A percentile compares a stretch with the other conserved stretches of the same genome.
Evolutionary conservation across 2,329 filamentous ascomycete species (phyloP).

Genomic region (Diaporthe caulivora): DNA sequence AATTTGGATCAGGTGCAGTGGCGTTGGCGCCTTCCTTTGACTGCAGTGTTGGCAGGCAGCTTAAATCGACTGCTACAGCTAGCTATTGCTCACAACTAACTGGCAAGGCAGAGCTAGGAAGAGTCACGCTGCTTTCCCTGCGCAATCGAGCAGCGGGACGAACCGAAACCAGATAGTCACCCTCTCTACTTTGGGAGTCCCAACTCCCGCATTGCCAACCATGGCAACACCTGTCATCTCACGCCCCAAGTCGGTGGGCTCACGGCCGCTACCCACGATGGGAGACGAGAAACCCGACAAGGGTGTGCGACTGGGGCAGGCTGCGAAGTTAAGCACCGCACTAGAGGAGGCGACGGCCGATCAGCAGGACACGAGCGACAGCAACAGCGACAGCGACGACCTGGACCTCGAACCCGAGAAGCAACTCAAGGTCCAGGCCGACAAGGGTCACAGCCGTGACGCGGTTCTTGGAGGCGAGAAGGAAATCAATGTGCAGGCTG

Average conservation of each 20-base stretch:
- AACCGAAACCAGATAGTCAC: background rate
- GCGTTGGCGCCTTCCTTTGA: slow-evolving; percentile 13
- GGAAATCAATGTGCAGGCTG: slow-evolving; percentile 13
- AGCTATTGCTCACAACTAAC: slow-evolving; percentile 13
- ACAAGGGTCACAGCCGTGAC: background rate
- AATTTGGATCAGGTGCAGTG: background rate
- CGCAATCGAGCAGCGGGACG: background rate
- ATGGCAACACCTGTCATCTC: slow-evolving; percentile 25
- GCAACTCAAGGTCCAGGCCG: slow-evolving; percentile 1
- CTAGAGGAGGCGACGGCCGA: slow-evolving; percentile 29
- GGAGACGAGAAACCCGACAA: background rate
- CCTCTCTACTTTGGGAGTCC: background rate
- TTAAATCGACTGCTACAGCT: background rate
- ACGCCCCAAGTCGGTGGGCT: slow-evolving; percentile 8
- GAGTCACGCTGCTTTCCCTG: slow-evolving; percentile 33
- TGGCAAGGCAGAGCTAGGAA: slow-evolving; percentile 17
- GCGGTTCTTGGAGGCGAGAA: slow-evolving; percentile 9
- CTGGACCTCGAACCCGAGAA: slow-evolving; percentile 15
- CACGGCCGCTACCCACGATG: slow-evolving; percentile 1
- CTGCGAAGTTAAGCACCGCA: background rate
- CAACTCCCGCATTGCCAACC: background rate
- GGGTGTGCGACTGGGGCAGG: background rate
- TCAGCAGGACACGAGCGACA: slow-evolving; percentile 19
- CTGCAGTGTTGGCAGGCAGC: slow-evolving; percentile 13
- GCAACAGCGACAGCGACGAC: slow-evolving; percentile 25